Evolutionary conservation across 345 rosid genomes (phyloP).

Genomic region (Rhodomyrtus tomentosa): DNA sequence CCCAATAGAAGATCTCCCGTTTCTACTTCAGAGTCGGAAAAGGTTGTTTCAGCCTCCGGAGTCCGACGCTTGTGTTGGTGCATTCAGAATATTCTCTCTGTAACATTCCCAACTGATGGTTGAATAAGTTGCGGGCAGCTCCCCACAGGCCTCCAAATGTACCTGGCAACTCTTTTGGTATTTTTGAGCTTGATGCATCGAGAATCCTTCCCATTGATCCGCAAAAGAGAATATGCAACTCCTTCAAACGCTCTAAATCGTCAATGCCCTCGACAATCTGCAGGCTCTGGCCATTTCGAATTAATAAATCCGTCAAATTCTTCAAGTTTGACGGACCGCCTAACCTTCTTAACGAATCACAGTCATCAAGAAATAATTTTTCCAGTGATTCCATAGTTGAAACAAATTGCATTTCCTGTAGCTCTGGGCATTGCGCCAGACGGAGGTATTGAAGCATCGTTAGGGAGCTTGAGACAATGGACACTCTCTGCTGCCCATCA

Average conservation of each 20-base stretch:
- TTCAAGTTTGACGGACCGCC: not conserved
- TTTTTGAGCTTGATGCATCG: no score
- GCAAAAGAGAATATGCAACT: rapidly evolving
- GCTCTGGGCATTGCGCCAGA: rapidly evolving
- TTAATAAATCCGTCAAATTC: rapidly evolving
- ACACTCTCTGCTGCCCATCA: rapidly evolving
- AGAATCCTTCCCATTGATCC: no score
- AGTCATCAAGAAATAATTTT: rapidly evolving
- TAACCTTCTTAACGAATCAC: not conserved
- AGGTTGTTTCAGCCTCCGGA: no score
- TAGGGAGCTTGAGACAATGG: rapidly evolving
- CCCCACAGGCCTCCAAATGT: no score
- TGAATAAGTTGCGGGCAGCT: no score
- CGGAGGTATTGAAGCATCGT: not conserved
- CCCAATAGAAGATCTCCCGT: no score
- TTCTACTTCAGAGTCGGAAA: no score
- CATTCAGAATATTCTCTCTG: no score
- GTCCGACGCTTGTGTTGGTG: no score
- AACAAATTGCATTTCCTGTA: not conserved
- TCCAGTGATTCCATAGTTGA: not conserved
- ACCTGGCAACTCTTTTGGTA: no score
- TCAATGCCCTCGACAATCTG: not conserved
- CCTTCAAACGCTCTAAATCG: not conserved
- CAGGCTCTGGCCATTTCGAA: rapidly evolving
- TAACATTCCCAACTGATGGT: no score